Evolutionary conservation across 2,329 filamentous ascomycete genomes (phyloP), one percentile per base, ranked within the genome.

Genomic region (Elsinoe arachidis): DNA sequence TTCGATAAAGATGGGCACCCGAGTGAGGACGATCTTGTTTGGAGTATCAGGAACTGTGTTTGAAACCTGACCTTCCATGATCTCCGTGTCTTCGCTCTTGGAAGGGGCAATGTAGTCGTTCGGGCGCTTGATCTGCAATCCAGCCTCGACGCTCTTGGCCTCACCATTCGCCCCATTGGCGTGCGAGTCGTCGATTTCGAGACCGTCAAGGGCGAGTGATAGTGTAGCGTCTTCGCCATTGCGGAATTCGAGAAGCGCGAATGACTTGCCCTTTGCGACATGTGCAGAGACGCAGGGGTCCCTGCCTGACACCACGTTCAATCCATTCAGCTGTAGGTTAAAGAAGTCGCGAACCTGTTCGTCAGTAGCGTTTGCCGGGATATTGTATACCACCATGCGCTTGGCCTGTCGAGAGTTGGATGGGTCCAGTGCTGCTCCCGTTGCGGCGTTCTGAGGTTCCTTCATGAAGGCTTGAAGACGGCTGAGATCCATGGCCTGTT

Each of bases 41-140:
- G 90, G 86, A 2, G 90, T 95, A 69, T 99, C 93, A 9, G 90
- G 83, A 14, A 99, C 93, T 17, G 88, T 76, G 61, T 80, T 87
- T 1, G 90, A 88, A 37, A 96, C 80, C 1, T 88, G 82, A 4
- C 88, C 88, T 37, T 86, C 84, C 66, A 91, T 84, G 65, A 86
- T 86, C 39, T 85, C 80, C 44, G 82, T 80, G 23, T 90, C 86
- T 49, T 91, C 87, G 1, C 82, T 81, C 34, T 87, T 78, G 12
- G 87, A 85, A 9, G 92, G 92, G 55, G 95, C 90, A 65, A 97
- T 96, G 72, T 97, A 99, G 71, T 99, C 93, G 74, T 95, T 96
- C 41, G 95, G 95, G 46, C 93, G 83, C 62, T 85, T 84, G 64
- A 97, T 90, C 35, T 84, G 79, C 38, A 97, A 78, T 5, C 87